Conservation (phyloP, 2,329 filamentous ascomycete species). For the Nemania abortiva region DNA sequence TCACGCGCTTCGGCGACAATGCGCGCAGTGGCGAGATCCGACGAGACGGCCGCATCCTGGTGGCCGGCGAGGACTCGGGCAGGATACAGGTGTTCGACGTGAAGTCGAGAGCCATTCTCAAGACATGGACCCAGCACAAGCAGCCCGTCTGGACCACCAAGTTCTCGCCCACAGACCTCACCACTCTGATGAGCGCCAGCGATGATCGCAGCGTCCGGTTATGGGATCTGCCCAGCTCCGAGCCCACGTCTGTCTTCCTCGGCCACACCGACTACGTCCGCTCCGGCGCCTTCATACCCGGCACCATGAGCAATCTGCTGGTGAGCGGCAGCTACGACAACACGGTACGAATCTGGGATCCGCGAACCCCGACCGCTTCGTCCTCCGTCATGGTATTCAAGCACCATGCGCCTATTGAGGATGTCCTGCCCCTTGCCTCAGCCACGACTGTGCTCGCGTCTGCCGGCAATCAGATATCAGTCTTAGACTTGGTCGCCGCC, state of each 20-base stretch:
- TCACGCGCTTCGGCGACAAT: constrained; percentile 92
- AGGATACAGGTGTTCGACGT: constrained; percentile 96
- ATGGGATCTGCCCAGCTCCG: constrained; percentile 90
- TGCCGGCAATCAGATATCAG: constrained; percentile 86
- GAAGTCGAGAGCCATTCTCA: constrained; percentile 86
- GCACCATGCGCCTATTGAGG: constrained; percentile 89
- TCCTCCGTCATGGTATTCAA: constrained; percentile 89
- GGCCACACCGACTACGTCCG: constrained; percentile 96
- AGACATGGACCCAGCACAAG: constrained; percentile 95
- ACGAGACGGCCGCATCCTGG: constrained; percentile 86
- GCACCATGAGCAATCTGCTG: constrained; percentile 77
- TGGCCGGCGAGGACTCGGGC: constrained; percentile 91
- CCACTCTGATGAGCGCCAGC: constrained; percentile 86
- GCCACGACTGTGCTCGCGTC: constrained; percentile 89
- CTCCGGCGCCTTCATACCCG: constrained; percentile 86
- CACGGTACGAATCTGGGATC: constrained; percentile 94
- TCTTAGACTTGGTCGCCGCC: constrained; percentile 91
- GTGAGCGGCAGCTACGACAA: constrained; percentile 95
- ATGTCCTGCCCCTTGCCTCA: constrained; percentile 86
- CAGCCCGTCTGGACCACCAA: constrained; percentile 93
- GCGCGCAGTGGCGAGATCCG: constrained; percentile 91
- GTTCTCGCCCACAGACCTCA: constrained; percentile 91
- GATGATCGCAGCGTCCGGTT: constrained; percentile 93
- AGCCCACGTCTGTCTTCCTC: constrained; percentile 80
- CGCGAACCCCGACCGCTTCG: constrained; percentile 73